A percentile compares a stretch with the other conserved stretches of the same genome.
Conservation (phyloP, 352 stramenopile species). For the Globisporangium alternatum region DNA sequence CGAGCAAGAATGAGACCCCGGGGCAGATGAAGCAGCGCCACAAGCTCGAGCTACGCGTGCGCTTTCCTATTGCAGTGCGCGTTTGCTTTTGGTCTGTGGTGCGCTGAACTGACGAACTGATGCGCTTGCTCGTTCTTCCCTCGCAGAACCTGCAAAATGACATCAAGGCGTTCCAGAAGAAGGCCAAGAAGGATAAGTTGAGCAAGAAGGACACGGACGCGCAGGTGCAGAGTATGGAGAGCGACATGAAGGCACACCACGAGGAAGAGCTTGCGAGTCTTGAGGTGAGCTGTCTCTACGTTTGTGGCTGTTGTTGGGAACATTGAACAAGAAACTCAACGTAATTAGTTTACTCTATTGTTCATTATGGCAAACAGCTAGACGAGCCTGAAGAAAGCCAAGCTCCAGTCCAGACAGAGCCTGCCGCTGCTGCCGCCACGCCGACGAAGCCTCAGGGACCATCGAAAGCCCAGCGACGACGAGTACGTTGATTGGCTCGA, state of each 20-base stretch:
- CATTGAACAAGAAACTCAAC: not conserved
- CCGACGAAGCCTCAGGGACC: constrained; percentile 32
- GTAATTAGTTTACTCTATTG: not conserved
- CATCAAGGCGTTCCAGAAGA: constrained; percentile 81
- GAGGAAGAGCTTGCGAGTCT: constrained; percentile 44
- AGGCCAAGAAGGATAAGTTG: constrained; percentile 80
- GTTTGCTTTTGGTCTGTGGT: not conserved
- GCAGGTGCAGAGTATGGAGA: constrained; percentile 57
- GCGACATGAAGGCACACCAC: constrained; percentile 52
- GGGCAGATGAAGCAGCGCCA: constrained; percentile 86
- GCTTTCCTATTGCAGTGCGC: constrained; percentile 7
- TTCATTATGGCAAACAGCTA: not conserved
- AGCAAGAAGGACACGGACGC: constrained; percentile 72
- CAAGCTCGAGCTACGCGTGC: constrained; percentile 81
- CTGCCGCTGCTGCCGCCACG: constrained; percentile 4
- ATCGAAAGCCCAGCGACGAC: constrained; percentile 70
- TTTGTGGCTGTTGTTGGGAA: not conserved
- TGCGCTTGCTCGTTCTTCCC: not conserved
- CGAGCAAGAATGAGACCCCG: constrained; percentile 57
- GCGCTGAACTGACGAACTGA: not conserved
- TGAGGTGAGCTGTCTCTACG: constrained; percentile 13
- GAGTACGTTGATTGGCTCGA: constrained; percentile 19
- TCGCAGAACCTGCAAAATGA: constrained; percentile 71
- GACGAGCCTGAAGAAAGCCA: constrained; percentile 15
- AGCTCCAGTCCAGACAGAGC: constrained; percentile 3